Conservation (phyloP, 352 stramenopile species). For the Globisporangium yorkense region DNA sequence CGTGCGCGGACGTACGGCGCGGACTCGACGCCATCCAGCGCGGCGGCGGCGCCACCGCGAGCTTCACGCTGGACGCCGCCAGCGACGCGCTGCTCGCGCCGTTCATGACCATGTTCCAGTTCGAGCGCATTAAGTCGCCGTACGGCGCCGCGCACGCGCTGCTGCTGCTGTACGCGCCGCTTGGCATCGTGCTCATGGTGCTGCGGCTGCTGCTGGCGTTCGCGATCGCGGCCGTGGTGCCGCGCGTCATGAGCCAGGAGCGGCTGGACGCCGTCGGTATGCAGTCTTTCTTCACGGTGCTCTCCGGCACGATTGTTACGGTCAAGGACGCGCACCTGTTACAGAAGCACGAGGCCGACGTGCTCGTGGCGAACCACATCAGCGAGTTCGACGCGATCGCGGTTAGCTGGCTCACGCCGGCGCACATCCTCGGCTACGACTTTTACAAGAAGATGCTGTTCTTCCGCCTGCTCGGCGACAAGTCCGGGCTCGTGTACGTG, state of each 20-base stretch:
- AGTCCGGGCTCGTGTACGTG: constrained; percentile 59
- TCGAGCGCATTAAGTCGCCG: constrained; percentile 55
- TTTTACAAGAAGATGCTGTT: constrained; percentile 83
- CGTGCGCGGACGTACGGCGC: constrained; percentile 17
- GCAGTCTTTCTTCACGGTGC: constrained; percentile 25
- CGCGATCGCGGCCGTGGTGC: constrained; percentile 36
- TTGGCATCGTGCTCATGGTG: constrained; percentile 43
- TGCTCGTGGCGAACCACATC: constrained; percentile 74
- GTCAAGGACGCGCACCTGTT: constrained; percentile 37
- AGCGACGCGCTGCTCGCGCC: constrained; percentile 29
- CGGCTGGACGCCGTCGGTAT: constrained; percentile 44
- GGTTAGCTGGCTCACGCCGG: constrained; percentile 30
- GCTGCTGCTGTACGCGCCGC: constrained; percentile 49
- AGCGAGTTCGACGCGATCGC: constrained; percentile 69
- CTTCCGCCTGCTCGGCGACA: constrained; percentile 54
- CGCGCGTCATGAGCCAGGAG: constrained; percentile 31
- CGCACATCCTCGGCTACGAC: constrained; percentile 69
- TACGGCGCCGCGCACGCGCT: constrained; percentile 31
- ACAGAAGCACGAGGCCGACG: constrained; percentile 17
- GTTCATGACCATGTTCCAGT: constrained; percentile 62
- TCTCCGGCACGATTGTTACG: constrained; percentile 43
- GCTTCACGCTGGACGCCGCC: constrained; percentile 18
- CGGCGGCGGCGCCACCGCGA: constrained; percentile 17
- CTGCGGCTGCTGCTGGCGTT: constrained; percentile 32
- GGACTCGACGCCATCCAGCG: constrained; percentile 27